Evolutionary conservation across 2,329 filamentous ascomycete genomes (phyloP).

Genomic region (Parascedosporium putredinis): DNA sequence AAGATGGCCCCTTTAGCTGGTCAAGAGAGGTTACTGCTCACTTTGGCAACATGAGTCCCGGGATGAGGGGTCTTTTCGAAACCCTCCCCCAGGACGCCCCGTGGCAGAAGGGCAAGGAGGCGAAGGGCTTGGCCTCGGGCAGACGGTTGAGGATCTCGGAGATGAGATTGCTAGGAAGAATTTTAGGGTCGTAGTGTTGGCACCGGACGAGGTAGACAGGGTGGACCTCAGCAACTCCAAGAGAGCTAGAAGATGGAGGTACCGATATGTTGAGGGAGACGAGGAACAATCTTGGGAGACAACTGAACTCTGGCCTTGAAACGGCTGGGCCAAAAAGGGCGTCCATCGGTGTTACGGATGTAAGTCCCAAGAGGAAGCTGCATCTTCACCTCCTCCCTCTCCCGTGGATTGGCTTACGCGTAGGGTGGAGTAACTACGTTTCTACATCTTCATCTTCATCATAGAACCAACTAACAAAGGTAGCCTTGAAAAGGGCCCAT

Average conservation of each 20-base stretch:
- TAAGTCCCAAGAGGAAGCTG: neutral
- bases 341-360: neutral
- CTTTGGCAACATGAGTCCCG: constrained; percentile 79
- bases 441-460: too few species aligned
- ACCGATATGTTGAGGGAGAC: constrained; percentile 43
- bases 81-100: constrained; percentile 57
- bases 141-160: constrained; percentile 59
- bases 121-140: constrained; percentile 36
- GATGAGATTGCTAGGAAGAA: constrained; percentile 62
- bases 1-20: constrained; percentile 60
- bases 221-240: constrained; percentile 60
- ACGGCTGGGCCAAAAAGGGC: neutral
- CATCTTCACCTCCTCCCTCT: too few species aligned
- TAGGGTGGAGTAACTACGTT: too few species aligned
- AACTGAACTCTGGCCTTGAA: constrained; percentile 58
- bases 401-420: too few species aligned
- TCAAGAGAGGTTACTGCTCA: constrained; percentile 68
- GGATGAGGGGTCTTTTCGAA: constrained; percentile 70
- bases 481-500: too few species aligned
- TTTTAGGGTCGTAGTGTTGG: constrained; percentile 75
- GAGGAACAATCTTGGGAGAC: constrained; percentile 49
- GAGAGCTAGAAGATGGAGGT: constrained; percentile 54
- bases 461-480: too few species aligned
- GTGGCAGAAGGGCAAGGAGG: constrained; percentile 27
- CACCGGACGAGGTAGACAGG: constrained; percentile 66